Evolutionary conservation across 2,329 filamentous ascomycete species (phyloP).

Genomic region (Chrysosporium keratinophilum): DNA sequence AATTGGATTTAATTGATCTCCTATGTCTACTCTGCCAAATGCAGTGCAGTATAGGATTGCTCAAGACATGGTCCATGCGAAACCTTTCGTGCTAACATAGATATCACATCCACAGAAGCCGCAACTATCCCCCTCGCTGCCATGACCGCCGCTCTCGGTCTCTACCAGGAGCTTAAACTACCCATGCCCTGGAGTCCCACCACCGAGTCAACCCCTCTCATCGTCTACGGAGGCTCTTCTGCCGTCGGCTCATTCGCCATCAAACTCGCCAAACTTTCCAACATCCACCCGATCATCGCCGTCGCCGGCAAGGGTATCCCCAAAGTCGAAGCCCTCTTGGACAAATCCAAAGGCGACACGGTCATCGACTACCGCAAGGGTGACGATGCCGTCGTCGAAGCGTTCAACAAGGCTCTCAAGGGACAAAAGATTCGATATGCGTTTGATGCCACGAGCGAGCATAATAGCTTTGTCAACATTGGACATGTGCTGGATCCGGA

Average conservation of each 20-base stretch:
- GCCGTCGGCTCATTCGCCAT: slow-evolving; percentile 51
- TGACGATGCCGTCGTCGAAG: slow-evolving; percentile 35
- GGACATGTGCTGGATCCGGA: slow-evolving; percentile 35
- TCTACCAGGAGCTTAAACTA: slow-evolving; percentile 41
- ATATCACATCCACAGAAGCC: slow-evolving; percentile 36
- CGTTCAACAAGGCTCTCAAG: slow-evolving; percentile 25
- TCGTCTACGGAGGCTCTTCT: slow-evolving; percentile 43
- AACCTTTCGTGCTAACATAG: background rate
- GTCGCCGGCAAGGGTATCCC: slow-evolving; percentile 45
- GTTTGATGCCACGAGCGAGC: slow-evolving; percentile 49
- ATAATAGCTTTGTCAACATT: slow-evolving; percentile 41
- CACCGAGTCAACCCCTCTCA: slow-evolving; percentile 28
- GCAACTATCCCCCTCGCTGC: slow-evolving; percentile 48
- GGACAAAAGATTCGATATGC: slow-evolving; percentile 42
- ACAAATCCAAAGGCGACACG: slow-evolving; percentile 45
- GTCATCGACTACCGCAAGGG: slow-evolving; percentile 53
- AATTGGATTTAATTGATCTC: too few relatives aligned
- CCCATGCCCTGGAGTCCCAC: slow-evolving; percentile 42
- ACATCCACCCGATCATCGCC: slow-evolving; percentile 53
- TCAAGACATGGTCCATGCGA: background rate
- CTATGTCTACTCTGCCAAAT: too few relatives aligned
- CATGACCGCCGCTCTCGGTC: slow-evolving; percentile 44
- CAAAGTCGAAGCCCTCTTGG: slow-evolving; percentile 45
- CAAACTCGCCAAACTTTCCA: slow-evolving; percentile 45
- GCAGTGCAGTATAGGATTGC: too few relatives aligned